Evolutionary conservation across 2,329 filamentous ascomycete species (phyloP), one percentile per base, ranked within the genome.

Genomic region (Cryoendolithus antarcticus): DNA sequence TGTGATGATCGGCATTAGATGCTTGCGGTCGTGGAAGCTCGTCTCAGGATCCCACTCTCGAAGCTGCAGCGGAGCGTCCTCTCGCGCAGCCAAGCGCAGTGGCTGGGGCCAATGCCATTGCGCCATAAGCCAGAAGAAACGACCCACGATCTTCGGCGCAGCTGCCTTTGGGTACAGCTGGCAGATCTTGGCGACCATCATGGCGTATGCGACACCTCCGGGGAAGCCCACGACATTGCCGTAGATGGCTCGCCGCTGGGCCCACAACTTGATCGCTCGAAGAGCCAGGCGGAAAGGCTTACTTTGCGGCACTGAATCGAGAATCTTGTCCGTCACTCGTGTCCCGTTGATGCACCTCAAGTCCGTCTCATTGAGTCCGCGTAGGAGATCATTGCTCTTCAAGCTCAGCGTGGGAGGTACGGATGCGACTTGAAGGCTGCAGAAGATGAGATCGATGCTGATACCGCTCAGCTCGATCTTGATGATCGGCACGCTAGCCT

Each of bases 1-100:
- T 1, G 91, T 98, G 55, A 98, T 96, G 61, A 98, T 85, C 21
- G 91, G 91, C 91, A 98, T 98, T 38, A 95, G 68, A 61, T 96
- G 89, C 49, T 77, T 83, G 32, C 75, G 75, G 60, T 96, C 91
- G 39, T 76, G 74, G 44, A 77, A 77, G 59, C 93, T 93, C 24
- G 86, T 67, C 72, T 80, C 82, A 28, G 91, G 91, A 54, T 98
- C 96, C 89, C 91, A 98, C 42, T 94, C 82, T 52, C 84, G 79
- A 39, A 91, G 82, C 39, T 83, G 79, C 31, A 93, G 65, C 12
- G 82, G 79, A 0, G 82, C 83, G 48, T 81, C 81, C 57, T 94
- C 88, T 47, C 93, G 86, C 28, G 76, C 71, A 61, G 95, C 95
- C 42, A 98, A 70, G 49, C 93, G 70, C 4, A 96, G 82, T n/a